Evolutionary conservation across 768 basidiomycete genomes (phyloP).

Genomic region (Leccinum broughii): DNA sequence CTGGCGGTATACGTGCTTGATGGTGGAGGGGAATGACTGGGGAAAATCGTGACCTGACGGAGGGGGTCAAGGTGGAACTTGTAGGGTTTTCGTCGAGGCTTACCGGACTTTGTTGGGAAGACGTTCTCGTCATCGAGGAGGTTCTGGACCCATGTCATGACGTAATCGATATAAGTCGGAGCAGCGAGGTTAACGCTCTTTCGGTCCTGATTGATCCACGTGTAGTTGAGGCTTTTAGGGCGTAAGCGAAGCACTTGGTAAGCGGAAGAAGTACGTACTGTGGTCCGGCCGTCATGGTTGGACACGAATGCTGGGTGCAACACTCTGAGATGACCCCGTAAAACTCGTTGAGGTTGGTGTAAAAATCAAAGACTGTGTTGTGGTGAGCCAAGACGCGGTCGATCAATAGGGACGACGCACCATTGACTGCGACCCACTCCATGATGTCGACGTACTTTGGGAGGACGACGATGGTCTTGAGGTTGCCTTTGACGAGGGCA

Average conservation of each 20-base stretch:
- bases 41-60: conserved; percentile 80
- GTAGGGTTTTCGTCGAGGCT: conserved; percentile 21
- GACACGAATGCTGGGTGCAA: conserved; percentile 88
- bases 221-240: conserved; percentile 76
- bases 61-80: not conserved
- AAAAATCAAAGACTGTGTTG: conserved; percentile 88
- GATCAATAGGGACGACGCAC: conserved; percentile 45
- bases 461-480: conserved; percentile 96
- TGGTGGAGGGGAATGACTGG: conserved; percentile 80
- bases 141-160: conserved; percentile 96
- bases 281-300: conserved; percentile 87
- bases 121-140: conserved; percentile 90
- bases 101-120: conserved; percentile 96
- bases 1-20: conserved; percentile 75
- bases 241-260: not conserved
- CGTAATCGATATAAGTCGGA: conserved; percentile 96
- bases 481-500: conserved; percentile 95
- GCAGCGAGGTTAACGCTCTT: conserved; percentile 87
- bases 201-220: conserved; percentile 91
- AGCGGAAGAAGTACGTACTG: conserved; percentile 50
- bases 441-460: conserved; percentile 95
- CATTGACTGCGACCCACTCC: conserved; percentile 96
- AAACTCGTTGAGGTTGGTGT: conserved; percentile 95
- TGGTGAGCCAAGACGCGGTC: not conserved
- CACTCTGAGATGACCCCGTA: conserved; percentile 93